A percentile compares a stretch with the other conserved stretches of the same genome.
Conservation (phyloP, 1,284 basidiomycete genomes). For the Hemileia vastatrix region DNA sequence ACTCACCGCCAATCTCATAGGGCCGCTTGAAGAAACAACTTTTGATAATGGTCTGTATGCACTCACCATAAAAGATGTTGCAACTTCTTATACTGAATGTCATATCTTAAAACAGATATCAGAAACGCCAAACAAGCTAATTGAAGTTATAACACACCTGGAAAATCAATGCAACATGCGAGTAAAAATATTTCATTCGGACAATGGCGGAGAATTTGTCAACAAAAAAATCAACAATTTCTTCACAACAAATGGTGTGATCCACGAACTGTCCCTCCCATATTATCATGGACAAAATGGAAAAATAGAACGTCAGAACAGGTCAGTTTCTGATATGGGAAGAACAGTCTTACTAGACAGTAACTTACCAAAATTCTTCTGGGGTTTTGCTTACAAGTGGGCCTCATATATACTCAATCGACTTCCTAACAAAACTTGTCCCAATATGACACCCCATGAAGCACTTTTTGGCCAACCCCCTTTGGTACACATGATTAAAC, state of each 20-base stretch:
- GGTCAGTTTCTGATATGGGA: neutral
- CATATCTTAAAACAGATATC: no score
- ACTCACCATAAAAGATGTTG: no score
- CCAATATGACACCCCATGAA: neutral
- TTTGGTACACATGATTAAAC: neutral
- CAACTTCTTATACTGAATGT: no score
- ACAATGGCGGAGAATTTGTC: neutral
- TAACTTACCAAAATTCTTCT: neutral
- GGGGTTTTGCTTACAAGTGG: neutral
- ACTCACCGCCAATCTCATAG: no score
- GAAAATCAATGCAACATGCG: no score
- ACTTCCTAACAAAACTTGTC: neutral
- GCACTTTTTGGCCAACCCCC: neutral
- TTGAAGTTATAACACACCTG: no score
- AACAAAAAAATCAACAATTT: neutral
- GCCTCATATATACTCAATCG: neutral
- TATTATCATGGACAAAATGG: slow-evolving; percentile 12
- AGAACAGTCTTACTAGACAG: neutral
- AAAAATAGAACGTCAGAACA: neutral
- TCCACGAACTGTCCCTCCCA: neutral
- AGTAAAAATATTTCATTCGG: no score
- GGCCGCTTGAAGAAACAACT: no score
- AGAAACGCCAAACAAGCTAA: no score
- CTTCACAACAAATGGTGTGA: neutral
- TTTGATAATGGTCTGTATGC: no score